Conservation (phyloP, 108 stramenopile genomes). For the Chaetoceros muelleri region DNA sequence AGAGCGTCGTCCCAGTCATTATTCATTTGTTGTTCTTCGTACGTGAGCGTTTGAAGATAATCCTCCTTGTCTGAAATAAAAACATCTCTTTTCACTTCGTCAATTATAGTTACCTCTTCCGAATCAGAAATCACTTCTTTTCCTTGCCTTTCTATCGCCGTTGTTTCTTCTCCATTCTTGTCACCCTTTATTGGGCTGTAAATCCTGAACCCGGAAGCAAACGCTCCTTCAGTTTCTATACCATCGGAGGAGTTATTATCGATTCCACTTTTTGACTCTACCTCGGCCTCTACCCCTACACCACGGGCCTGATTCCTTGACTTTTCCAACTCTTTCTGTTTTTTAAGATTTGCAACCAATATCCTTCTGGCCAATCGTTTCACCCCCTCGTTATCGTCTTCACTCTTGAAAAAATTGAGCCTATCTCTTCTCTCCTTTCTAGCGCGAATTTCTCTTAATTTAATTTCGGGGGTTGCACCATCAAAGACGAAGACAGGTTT, state of each 20-base stretch:
- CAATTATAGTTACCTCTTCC: neutral
- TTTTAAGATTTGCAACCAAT: constrained; percentile 47
- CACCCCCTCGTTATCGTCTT: constrained; percentile 22
- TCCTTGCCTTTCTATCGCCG: constrained; percentile 1
- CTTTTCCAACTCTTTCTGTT: constrained; percentile 18
- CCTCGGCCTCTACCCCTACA: constrained; percentile 1
- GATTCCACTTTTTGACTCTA: neutral
- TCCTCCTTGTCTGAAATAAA: neutral
- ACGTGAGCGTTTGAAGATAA: neutral
- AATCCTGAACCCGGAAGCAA: constrained; percentile 54
- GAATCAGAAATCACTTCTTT: constrained; percentile 7
- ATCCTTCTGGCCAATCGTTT: constrained; percentile 66
- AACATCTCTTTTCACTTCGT: neutral
- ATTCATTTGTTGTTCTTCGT: constrained; percentile 6
- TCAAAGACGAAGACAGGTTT: constrained; percentile 98
- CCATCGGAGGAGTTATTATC: neutral
- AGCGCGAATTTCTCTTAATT: constrained; percentile 56
- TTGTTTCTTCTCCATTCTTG: constrained; percentile 18
- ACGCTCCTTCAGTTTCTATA: constrained; percentile 13
- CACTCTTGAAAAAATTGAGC: constrained; percentile 24
- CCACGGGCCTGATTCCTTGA: constrained; percentile 7
- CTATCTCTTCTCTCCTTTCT: constrained; percentile 57
- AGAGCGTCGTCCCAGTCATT: neutral
- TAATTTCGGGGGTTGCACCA: constrained; percentile 90
- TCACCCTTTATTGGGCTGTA: constrained; percentile 19